Conservation (phyloP, 176 grass and related monocot genomes). For the Carex scoparia region DNA sequence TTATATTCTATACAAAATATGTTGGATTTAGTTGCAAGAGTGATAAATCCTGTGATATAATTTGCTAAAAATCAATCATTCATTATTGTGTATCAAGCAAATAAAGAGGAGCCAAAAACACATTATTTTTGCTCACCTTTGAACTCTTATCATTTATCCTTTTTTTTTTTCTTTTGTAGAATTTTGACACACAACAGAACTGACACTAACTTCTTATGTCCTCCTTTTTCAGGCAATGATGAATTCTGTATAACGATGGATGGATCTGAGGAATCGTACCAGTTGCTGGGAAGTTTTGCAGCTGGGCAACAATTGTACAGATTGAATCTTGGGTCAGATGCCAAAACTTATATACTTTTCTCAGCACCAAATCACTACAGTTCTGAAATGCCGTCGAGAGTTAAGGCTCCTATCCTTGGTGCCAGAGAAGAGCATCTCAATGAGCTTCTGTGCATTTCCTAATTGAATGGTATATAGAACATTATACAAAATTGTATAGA, state of each 20-base stretch:
- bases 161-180: neutral
- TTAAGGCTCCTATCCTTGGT: constrained; percentile 46
- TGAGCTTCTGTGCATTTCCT: constrained; percentile 14
- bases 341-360: constrained; percentile 43
- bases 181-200: neutral
- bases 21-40: neutral
- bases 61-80: neutral
- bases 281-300: constrained; percentile 73
- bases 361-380: neutral
- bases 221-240: constrained; percentile 34
- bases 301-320: constrained; percentile 59
- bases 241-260: constrained; percentile 71
- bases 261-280: constrained; percentile 71
- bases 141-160: neutral
- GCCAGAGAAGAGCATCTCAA: constrained; percentile 48
- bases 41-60: neutral
- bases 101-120: neutral
- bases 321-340: constrained; percentile 18
- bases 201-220: neutral
- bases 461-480: neutral
- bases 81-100: neutral
- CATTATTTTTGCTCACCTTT: neutral
- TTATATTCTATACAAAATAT: neutral
- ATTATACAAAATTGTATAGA: neutral
- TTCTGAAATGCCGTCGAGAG: constrained; percentile 10